Percentiles rank a stretch among this genome's conserved stretches.
Evolutionary conservation across 2,329 filamentous ascomycete species (phyloP).

Genomic region (Fusarium nelsonii): DNA sequence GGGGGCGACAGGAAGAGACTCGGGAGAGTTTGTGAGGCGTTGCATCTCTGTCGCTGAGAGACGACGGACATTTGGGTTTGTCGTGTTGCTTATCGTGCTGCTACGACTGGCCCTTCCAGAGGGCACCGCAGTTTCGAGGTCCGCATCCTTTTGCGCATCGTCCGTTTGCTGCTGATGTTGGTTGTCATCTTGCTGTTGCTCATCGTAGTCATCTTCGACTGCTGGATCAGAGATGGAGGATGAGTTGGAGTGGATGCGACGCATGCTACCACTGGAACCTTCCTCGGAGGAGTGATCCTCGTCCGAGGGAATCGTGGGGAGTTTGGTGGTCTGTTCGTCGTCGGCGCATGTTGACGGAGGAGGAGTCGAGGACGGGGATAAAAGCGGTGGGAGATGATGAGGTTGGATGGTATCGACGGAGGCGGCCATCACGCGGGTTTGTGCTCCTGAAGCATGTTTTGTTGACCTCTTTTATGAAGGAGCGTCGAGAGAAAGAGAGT

Average conservation of each 20-base stretch:
- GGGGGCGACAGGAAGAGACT: conserved; percentile 68
- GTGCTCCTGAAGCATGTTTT: conserved; percentile 39
- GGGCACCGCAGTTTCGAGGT: conserved; percentile 24
- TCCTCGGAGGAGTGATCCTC: conserved; percentile 51
- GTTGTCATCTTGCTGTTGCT: conserved; percentile 4
- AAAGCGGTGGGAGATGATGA: conserved; percentile 40
- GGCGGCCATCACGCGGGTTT: conserved; percentile 47
- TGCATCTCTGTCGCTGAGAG: conserved; percentile 71
- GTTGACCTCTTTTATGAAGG: not conserved
- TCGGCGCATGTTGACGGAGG: conserved; percentile 29
- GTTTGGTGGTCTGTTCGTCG: conserved; percentile 19
- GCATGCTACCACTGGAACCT: conserved; percentile 44
- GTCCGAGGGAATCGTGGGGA: conserved; percentile 48
- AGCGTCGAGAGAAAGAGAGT: not conserved
- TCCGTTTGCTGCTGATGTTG: not conserved
- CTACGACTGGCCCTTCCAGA: conserved; percentile 48
- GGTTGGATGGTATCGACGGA: conserved; percentile 42
- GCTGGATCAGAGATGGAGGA: conserved; percentile 51
- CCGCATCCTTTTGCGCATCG: conserved; percentile 14
- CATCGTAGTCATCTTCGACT: conserved; percentile 40
- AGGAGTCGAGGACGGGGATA: conserved; percentile 23
- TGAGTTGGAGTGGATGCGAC: conserved; percentile 44
- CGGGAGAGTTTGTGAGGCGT: conserved; percentile 67
- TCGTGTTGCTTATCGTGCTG: conserved; percentile 49
- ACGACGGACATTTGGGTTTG: conserved; percentile 61